phyloP scores from a whole-genome alignment of 78 protist species.

The Creolimax fragrantissima region DNA sequence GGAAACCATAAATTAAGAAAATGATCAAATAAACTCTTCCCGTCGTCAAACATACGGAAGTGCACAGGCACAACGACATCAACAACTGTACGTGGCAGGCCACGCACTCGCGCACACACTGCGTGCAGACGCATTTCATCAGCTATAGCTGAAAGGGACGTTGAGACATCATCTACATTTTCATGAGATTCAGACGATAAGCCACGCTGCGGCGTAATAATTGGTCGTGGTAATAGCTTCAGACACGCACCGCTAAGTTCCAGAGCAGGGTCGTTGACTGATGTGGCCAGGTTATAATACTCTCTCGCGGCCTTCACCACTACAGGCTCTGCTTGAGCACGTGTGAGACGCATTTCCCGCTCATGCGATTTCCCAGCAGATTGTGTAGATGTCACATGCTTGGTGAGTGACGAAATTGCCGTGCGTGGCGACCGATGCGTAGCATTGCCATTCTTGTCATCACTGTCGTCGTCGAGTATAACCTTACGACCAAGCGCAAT shows the following conservation, averaged over 20 bases:
- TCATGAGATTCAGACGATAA: not conserved
- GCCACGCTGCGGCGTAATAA: not conserved
- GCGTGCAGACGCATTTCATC: not conserved
- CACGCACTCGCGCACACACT: not conserved
- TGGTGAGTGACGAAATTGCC: too few relatives aligned
- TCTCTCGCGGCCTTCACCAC: slow-evolving; percentile 3
- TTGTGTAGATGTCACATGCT: too few relatives aligned
- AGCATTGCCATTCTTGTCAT: too few relatives aligned
- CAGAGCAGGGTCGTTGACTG: not conserved
- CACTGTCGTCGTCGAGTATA: too few relatives aligned
- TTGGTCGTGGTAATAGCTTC: not conserved
- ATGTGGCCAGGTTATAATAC: not conserved
- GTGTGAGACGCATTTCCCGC: too few relatives aligned
- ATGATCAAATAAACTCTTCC: not conserved
- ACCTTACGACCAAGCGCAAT: not conserved
- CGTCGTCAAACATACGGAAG: not conserved
- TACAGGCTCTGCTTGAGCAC: not conserved
- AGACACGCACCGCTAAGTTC: not conserved
- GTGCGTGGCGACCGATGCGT: too few relatives aligned
- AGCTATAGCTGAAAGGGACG: not conserved
- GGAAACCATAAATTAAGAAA: not conserved
- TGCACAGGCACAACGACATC: not conserved
- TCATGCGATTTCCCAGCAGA: too few relatives aligned
- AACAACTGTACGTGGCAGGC: not conserved
- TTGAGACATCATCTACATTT: not conserved